phyloP scores from a whole-genome alignment of 108 stramenopile genomes.

The Cyclotella atomus region DNA sequence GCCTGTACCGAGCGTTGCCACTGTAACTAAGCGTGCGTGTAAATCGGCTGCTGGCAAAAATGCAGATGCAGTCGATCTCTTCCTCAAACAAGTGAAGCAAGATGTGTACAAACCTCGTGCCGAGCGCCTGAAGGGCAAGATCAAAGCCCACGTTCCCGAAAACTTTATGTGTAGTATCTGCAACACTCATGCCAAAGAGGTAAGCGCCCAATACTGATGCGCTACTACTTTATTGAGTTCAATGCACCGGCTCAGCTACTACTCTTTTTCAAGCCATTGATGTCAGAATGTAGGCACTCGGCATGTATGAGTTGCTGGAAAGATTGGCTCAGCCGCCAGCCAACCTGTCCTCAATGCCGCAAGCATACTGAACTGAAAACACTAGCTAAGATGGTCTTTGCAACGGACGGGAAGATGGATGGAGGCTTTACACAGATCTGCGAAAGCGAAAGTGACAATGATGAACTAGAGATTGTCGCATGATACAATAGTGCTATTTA shows the following conservation, averaged over 20 bases:
- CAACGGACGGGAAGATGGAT: conserved; percentile 31
- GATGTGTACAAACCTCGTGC: conserved; percentile 1
- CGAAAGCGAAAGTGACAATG: conserved; percentile 32
- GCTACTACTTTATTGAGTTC: neutral
- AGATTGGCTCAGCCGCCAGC: conserved; percentile 63
- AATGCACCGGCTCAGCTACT: neutral
- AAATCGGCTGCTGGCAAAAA: neutral
- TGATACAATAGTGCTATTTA: neutral
- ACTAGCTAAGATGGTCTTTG: conserved; percentile 56
- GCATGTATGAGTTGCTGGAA: conserved; percentile 68
- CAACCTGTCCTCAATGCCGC: conserved; percentile 72
- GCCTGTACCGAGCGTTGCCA: neutral
- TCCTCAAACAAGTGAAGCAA: neutral
- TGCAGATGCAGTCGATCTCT: neutral
- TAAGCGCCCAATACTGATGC: neutral
- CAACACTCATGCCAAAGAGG: conserved; percentile 5
- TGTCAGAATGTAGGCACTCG: conserved; percentile 68
- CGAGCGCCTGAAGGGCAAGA: neutral
- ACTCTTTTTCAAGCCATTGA: conserved; percentile 44
- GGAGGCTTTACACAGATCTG: conserved; percentile 49
- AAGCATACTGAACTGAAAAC: conserved; percentile 35
- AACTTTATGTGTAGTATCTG: conserved; percentile 2
- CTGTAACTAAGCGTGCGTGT: neutral
- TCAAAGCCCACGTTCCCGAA: neutral
- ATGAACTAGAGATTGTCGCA: conserved; percentile 34